phyloP scores from a whole-genome alignment of 2,329 filamentous ascomycete genomes.

The Aspergillus cejpii region DNA sequence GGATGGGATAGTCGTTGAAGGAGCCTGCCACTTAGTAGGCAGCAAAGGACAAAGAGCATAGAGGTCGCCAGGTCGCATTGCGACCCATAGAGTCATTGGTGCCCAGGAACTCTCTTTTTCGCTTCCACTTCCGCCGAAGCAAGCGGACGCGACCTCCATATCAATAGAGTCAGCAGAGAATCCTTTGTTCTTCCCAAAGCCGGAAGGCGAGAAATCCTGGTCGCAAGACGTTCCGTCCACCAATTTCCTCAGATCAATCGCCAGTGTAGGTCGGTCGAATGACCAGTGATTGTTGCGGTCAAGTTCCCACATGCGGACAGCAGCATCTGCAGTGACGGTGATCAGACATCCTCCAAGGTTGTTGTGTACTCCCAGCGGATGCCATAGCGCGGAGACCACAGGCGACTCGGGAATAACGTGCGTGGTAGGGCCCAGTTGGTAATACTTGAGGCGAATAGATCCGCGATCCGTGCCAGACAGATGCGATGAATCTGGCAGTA shows the following conservation, averaged over 20 bases:
- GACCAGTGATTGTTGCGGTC: slow-evolving; percentile 77
- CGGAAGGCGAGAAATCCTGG: slow-evolving; percentile 74
- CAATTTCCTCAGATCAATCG: slow-evolving; percentile 82
- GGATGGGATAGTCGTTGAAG: slow-evolving; percentile 69
- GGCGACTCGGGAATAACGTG: slow-evolving; percentile 82
- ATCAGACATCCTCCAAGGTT: slow-evolving; percentile 69
- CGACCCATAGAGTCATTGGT: slow-evolving; percentile 91
- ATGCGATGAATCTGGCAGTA: slow-evolving; percentile 74
- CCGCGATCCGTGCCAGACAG: slow-evolving; percentile 62
- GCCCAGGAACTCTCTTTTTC: slow-evolving; percentile 67
- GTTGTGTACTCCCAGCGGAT: slow-evolving; percentile 68
- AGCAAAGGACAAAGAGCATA: slow-evolving; percentile 89
- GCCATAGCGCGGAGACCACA: slow-evolving; percentile 79
- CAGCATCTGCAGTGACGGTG: slow-evolving; percentile 80
- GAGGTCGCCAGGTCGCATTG: slow-evolving; percentile 88
- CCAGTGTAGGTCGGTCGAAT: slow-evolving; percentile 74
- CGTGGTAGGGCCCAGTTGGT: slow-evolving; percentile 84
- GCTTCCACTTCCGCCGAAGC: slow-evolving; percentile 67
- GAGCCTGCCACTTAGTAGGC: slow-evolving; percentile 76
- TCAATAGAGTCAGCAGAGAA: slow-evolving; percentile 87
- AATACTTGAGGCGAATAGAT: slow-evolving; percentile 73
- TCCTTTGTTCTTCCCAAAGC: slow-evolving; percentile 64
- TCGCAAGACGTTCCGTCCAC: slow-evolving; percentile 75
- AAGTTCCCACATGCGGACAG: slow-evolving; percentile 85
- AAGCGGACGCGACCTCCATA: slow-evolving; percentile 87